phyloP scores from a whole-genome alignment of 2,329 filamentous ascomycete genomes.

The Phialophora chinensis region DNA sequence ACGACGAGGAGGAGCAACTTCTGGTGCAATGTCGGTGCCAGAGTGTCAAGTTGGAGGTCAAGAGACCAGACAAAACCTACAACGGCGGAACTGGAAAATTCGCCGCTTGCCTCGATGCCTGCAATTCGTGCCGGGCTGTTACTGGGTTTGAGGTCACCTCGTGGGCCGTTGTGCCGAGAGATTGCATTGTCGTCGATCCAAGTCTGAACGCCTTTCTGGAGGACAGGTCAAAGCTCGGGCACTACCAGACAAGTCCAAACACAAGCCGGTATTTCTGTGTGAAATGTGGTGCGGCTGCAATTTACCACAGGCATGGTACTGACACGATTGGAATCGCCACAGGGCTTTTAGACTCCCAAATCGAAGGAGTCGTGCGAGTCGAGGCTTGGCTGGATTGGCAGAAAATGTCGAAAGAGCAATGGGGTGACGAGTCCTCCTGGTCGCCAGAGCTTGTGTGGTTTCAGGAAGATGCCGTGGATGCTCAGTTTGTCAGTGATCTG shows the following conservation, averaged over 20 bases:
- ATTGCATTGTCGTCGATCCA: conserved; percentile 2
- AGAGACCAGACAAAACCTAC: conserved; percentile 8
- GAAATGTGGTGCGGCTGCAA: conserved; percentile 31
- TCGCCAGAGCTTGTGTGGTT: conserved; percentile 17
- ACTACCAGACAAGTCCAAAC: conserved; percentile 30
- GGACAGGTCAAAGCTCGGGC: conserved; percentile 23
- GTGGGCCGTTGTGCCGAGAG: conserved; percentile 28
- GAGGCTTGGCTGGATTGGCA: conserved; percentile 34
- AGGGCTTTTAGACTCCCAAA: conserved; percentile 27
- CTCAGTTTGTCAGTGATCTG: conserved; percentile 26
- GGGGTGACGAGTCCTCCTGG: background rate
- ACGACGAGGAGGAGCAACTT: conserved; percentile 13
- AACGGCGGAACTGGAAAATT: conserved; percentile 23
- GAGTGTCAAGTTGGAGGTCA: conserved; percentile 21
- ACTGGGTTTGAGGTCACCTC: conserved; percentile 34
- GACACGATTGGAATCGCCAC: conserved; percentile 30
- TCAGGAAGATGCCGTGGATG: conserved; percentile 30
- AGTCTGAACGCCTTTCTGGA: conserved; percentile 14
- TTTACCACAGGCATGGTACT: conserved; percentile 29
- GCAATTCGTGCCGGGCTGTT: conserved; percentile 30
- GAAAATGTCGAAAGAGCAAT: conserved; percentile 14
- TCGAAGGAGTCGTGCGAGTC: conserved; percentile 22
- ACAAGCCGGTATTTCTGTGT: conserved; percentile 36
- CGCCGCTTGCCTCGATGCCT: conserved; percentile 25
- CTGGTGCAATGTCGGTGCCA: conserved; percentile 27